phyloP scores from a whole-genome alignment of 2,329 filamentous ascomycete species.

The Penicillium digitatum region DNA sequence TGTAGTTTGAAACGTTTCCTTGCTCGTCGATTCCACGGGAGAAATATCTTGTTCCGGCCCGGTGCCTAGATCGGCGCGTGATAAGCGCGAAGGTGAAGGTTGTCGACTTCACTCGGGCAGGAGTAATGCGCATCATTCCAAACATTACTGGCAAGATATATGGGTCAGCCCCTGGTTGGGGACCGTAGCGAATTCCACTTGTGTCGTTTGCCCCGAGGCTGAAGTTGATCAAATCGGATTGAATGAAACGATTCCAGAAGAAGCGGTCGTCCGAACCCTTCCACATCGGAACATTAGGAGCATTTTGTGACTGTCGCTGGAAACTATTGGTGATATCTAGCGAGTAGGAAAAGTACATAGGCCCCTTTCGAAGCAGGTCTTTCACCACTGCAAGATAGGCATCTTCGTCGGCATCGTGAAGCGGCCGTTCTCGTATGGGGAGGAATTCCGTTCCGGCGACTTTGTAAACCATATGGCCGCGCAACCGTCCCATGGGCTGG shows the following conservation, averaged over 20 bases:
- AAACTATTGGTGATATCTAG: slow-evolving; percentile 96
- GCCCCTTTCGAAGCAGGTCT: slow-evolving; percentile 72
- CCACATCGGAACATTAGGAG: slow-evolving; percentile 74
- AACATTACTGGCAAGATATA: slow-evolving; percentile 95
- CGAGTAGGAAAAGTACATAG: slow-evolving; percentile 98
- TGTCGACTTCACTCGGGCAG: slow-evolving; percentile 78
- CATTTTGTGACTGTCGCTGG: slow-evolving; percentile 80
- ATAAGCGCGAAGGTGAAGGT: slow-evolving; percentile 82
- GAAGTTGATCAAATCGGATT: slow-evolving; percentile 87
- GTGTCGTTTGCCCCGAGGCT: slow-evolving; percentile 56
- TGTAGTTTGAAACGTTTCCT: slow-evolving; percentile 96
- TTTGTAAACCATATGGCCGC: slow-evolving; percentile 95
- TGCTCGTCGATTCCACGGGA: slow-evolving; percentile 89
- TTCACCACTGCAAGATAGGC: slow-evolving; percentile 80
- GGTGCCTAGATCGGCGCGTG: slow-evolving; percentile 79
- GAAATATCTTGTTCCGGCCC: slow-evolving; percentile 90
- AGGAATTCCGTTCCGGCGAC: slow-evolving; percentile 87
- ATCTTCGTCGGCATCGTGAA: slow-evolving; percentile 92
- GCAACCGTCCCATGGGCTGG: slow-evolving; percentile 81
- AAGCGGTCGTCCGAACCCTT: slow-evolving; percentile 92
- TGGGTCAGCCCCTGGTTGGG: slow-evolving; percentile 75
- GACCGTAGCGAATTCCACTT: slow-evolving; percentile 44
- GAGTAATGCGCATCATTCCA: slow-evolving; percentile 88
- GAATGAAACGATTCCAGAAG: slow-evolving; percentile 96
- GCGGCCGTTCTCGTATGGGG: slow-evolving; percentile 83